Percentiles rank a stretch among this genome's conserved stretches.
Conservation (phyloP, 2,329 filamentous ascomycete genomes). For the Metarhizium humberi region DNA sequence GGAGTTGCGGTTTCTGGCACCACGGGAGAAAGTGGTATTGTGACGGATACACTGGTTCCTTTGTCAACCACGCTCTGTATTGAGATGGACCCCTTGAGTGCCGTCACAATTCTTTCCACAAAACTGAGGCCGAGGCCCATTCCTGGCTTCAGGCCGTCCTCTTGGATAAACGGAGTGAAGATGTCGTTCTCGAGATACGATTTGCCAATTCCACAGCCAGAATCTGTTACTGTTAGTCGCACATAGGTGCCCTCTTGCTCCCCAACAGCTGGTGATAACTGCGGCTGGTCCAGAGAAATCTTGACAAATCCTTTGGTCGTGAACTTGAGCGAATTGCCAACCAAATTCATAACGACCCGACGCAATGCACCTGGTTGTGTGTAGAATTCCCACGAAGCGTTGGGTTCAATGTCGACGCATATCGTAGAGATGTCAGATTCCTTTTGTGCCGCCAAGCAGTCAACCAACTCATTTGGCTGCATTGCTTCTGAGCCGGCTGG, state of each 20-base stretch:
- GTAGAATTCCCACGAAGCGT: slow-evolving; percentile 40
- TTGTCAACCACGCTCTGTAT: slow-evolving; percentile 36
- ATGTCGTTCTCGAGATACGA: slow-evolving; percentile 51
- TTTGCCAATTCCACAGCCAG: slow-evolving; percentile 55
- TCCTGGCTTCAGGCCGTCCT: slow-evolving; percentile 49
- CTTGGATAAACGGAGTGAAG: slow-evolving; percentile 57
- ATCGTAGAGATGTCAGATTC: slow-evolving; percentile 16
- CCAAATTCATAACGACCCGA: slow-evolving; percentile 53
- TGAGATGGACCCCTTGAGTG: slow-evolving; percentile 48
- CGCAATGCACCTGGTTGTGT: slow-evolving; percentile 42
- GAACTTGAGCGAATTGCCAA: slow-evolving; percentile 55
- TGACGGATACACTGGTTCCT: slow-evolving; percentile 27
- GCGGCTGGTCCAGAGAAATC: slow-evolving; percentile 14
- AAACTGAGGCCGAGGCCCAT: slow-evolving; percentile 58
- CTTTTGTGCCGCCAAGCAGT: neutral
- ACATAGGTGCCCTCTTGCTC: slow-evolving; percentile 11
- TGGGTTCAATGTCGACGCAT: slow-evolving; percentile 30
- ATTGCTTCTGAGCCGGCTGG: neutral
- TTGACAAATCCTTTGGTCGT: slow-evolving; percentile 29
- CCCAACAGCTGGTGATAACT: neutral
- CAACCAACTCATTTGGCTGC: neutral
- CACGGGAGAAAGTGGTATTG: slow-evolving; percentile 17
- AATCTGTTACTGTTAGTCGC: slow-evolving; percentile 46
- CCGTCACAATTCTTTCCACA: slow-evolving; percentile 49
- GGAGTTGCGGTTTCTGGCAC: slow-evolving; percentile 1